These are phyloP conservation scores for Lasiodiplodia sp. DNA, from an alignment of 2,329 filamentous ascomycete species.

Conservation along the genomic window DNA sequence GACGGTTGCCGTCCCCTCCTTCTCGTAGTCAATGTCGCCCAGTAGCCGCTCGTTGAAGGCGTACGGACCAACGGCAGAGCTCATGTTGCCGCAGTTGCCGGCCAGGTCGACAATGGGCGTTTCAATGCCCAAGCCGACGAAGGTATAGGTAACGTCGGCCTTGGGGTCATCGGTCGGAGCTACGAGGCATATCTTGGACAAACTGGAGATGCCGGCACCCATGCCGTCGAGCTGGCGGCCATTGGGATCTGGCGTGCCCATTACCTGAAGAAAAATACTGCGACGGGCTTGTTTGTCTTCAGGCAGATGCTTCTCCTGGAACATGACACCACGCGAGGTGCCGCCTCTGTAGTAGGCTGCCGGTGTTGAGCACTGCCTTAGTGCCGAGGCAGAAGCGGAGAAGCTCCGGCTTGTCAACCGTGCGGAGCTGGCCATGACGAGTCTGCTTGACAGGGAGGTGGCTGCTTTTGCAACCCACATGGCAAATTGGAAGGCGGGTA, in stretches of 20 bases:
- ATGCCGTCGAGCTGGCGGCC: constrained; percentile 76
- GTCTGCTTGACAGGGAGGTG: background rate
- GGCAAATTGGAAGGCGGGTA: background rate
- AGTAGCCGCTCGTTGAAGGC: constrained; percentile 44
- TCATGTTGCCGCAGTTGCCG: constrained; percentile 81
- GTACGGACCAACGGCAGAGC: constrained; percentile 70
- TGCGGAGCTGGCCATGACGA: background rate
- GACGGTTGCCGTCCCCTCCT: constrained; percentile 55
- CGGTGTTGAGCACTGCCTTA: constrained; percentile 34
- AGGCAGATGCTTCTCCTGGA: constrained; percentile 63
- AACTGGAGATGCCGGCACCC: constrained; percentile 72
- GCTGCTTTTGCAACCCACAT: background rate
- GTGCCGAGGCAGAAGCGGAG: background rate
- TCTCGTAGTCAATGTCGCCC: constrained; percentile 35
- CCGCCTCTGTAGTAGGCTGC: constrained; percentile 72
- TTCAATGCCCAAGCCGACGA: constrained; percentile 72
- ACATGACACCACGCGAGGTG: constrained; percentile 72
- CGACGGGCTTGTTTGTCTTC: constrained; percentile 55
- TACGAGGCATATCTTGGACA: constrained; percentile 76
- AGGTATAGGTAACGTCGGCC: constrained; percentile 74
- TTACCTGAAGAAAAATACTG: constrained; percentile 63
- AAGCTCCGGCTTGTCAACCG: background rate
- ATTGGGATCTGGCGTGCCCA: constrained; percentile 71
- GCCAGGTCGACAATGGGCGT: constrained; percentile 68
- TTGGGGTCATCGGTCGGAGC: constrained; percentile 57